Conservation (phyloP, 371 early-diverging fungal genomes). For the Umbelopsis sp. region DNA sequence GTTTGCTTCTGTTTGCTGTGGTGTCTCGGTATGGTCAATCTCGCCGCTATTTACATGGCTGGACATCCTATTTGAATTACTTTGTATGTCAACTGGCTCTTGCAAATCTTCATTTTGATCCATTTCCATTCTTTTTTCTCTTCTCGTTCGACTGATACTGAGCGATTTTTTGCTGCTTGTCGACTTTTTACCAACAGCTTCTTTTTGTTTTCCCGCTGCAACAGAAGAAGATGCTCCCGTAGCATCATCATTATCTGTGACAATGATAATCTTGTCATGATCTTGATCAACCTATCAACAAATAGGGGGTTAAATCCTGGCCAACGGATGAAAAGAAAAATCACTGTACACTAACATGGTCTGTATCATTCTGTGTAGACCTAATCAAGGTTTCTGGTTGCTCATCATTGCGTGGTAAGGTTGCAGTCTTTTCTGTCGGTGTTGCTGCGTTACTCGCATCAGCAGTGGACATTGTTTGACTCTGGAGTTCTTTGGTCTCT, state of each 20-base stretch:
- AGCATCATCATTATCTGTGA: not conserved
- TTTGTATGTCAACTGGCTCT: not conserved
- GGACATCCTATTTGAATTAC: not conserved
- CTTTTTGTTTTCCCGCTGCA: conserved; percentile 8
- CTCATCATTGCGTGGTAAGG: not conserved
- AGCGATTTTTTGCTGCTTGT: not conserved
- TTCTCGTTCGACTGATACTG: conserved; percentile 11
- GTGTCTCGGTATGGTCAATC: not conserved
- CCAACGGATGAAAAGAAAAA: not conserved
- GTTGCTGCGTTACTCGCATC: not conserved
- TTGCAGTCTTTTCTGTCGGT: not conserved
- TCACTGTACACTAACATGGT: not conserved
- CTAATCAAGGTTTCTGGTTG: no score
- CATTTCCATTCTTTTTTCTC: not conserved
- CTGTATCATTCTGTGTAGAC: no score
- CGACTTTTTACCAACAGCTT: not conserved
- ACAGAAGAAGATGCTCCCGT: not conserved
- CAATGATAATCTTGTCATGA: not conserved
- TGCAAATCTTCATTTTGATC: not conserved
- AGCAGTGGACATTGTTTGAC: not conserved
- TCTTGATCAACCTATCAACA: not conserved
- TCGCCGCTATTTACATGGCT: not conserved
- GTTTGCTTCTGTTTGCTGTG: not conserved
- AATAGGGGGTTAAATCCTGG: not conserved
- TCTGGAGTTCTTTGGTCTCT: not conserved